Conservation (phyloP, 2,329 filamentous ascomycete genomes). For the Arthroderma sp. region DNA sequence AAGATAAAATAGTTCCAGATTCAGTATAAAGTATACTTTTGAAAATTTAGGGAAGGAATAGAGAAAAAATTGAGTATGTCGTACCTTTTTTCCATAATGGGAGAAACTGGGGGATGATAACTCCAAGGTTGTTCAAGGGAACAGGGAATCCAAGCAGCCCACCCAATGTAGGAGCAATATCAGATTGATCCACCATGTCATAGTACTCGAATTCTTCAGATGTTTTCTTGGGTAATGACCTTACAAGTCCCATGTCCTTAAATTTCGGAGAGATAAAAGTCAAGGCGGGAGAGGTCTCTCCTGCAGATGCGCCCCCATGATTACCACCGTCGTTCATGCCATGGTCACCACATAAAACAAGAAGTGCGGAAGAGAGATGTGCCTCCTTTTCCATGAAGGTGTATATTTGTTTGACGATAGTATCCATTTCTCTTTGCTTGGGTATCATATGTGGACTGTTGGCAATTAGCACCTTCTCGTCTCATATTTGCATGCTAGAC, state of each 20-base stretch:
- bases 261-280: slow-evolving; percentile 84
- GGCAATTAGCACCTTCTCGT: slow-evolving; percentile 14
- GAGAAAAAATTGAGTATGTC: slow-evolving; percentile 10
- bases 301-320: slow-evolving; percentile 83
- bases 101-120: slow-evolving; percentile 69
- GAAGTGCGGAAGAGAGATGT: slow-evolving; percentile 64
- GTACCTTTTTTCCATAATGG: slow-evolving; percentile 60
- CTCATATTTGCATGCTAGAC: background rate
- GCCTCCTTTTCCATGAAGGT: slow-evolving; percentile 56
- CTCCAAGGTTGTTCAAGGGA: slow-evolving; percentile 78
- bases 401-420: slow-evolving; percentile 64
- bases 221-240: slow-evolving; percentile 45
- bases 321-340: slow-evolving; percentile 99
- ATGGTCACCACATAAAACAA: slow-evolving; percentile 85
- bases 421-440: slow-evolving; percentile 91
- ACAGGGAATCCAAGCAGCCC: slow-evolving; percentile 78
- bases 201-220: slow-evolving; percentile 73
- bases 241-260: slow-evolving; percentile 39
- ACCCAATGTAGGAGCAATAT: slow-evolving; percentile 79
- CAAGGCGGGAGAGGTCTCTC: slow-evolving; percentile 86
- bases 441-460: slow-evolving; percentile 73
- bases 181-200: slow-evolving; percentile 75
- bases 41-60: background rate
- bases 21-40: background rate
- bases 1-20: slow-evolving; percentile 7